Evolutionary conservation across 495 filamentous ascomycete genomes (phyloP).

Genomic region (Endocarpon pusillum): DNA sequence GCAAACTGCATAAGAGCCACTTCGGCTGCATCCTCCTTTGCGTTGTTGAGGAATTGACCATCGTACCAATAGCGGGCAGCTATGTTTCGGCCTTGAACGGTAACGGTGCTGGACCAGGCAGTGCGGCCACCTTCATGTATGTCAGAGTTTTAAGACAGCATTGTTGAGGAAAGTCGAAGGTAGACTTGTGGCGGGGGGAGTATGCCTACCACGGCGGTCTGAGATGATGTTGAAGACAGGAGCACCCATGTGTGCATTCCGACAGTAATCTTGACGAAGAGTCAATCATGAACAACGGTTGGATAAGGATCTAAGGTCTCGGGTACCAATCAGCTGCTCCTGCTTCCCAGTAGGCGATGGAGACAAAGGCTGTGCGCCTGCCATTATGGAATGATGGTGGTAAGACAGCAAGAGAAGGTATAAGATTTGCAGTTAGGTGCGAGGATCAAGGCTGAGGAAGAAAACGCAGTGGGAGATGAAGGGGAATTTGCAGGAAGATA

Average conservation of each 20-base stretch:
- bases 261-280: constrained; percentile 40
- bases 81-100: constrained; percentile 34
- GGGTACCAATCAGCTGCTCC: too few species aligned
- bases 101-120: constrained; percentile 69
- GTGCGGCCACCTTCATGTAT: constrained; percentile 80
- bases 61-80: constrained; percentile 81
- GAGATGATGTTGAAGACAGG: constrained; percentile 58
- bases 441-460: too few species aligned
- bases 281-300: too few species aligned
- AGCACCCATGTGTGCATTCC: constrained; percentile 28
- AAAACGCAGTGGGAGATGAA: too few species aligned
- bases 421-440: too few species aligned
- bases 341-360: too few species aligned
- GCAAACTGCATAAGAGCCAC: constrained; percentile 38
- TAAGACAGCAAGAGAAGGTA: too few species aligned
- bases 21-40: constrained; percentile 80
- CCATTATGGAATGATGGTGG: too few species aligned
- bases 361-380: too few species aligned
- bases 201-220: constrained; percentile 62
- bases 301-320: too few species aligned
- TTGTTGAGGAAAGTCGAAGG: background rate
- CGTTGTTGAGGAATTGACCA: constrained; percentile 69
- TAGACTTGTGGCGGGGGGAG: background rate
- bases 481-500: too few species aligned
- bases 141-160: constrained; percentile 1